Evolutionary conservation across 2,329 filamentous ascomycete species (phyloP).

Genomic region (Chaetomiaceae sp.): DNA sequence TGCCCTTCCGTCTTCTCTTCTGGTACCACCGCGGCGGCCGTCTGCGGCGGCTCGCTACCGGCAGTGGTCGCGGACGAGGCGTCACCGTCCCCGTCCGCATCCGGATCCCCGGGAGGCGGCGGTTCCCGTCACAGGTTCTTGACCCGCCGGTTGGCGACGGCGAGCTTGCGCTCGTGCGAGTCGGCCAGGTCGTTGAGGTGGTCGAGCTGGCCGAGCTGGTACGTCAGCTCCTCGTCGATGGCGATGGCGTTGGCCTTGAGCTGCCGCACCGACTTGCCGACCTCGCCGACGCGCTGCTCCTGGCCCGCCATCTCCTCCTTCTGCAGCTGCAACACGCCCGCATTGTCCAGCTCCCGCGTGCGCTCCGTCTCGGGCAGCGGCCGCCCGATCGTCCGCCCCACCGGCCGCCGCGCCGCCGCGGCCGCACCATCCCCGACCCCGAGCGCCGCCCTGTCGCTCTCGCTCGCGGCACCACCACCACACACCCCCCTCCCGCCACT

Average conservation of each 20-base stretch:
- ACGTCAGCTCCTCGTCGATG: conserved; percentile 66
- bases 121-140: conserved; percentile 47
- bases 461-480: conserved; percentile 37
- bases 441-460: conserved; percentile 45
- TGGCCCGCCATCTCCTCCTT: conserved; percentile 68
- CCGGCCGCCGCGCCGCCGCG: conserved; percentile 31
- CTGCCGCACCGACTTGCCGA: conserved; percentile 62
- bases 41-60: background rate
- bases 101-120: conserved; percentile 15
- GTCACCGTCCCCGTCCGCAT: background rate
- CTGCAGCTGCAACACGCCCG: conserved; percentile 67
- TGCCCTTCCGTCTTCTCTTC: background rate
- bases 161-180: conserved; percentile 60
- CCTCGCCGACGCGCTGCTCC: conserved; percentile 62
- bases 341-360: conserved; percentile 71
- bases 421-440: conserved; percentile 5
- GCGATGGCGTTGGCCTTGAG: conserved; percentile 73
- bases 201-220: conserved; percentile 65
- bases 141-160: conserved; percentile 66
- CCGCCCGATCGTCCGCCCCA: conserved; percentile 63
- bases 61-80: background rate
- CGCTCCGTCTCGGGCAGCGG: conserved; percentile 68
- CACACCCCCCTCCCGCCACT: conserved; percentile 25
- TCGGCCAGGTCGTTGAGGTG: conserved; percentile 61
- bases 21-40: background rate